Base-by-base conservation (phyloP, 305 asterid genomes). In the Solanum hybrid region DNA sequence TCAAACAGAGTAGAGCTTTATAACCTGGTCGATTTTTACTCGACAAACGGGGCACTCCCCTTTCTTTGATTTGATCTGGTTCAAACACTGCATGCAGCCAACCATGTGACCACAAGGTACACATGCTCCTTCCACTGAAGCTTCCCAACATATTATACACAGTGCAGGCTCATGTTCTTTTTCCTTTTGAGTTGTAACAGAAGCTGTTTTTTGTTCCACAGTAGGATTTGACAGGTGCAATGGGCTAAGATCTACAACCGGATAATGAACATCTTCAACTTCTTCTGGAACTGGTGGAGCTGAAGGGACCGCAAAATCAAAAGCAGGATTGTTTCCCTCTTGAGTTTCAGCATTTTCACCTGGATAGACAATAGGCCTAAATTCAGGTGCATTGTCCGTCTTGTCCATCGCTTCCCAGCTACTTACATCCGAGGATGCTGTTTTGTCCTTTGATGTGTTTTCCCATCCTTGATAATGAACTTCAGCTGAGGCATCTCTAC, bases 31-130 rank as follows among this genome's bases (percentile, higher is more conserved):
- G 18, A 90, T 90, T 89, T 88, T 89, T 37, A 61, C 77, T 89
- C 91, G 37, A 76, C 92, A 90, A n/a, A 89, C 5, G 26, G 92
- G 91, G 2, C 92, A 90, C 9, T 36, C 92, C 35, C 92, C 90
- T 64, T 89, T 89, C 88, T 64, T 84, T 13, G 76, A 77, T 89
- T 89, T 89, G 89, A 90, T 85, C 87, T 89, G 88, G 77, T 36
- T 74, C 87, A 89, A 90, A 77, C 92, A 90, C 73, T 90, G 46
- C 89, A 89, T 88, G 87, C 92, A 90, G 34, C 92, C 92, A 84
- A 57, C 75, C 92, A 90, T 90, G 51, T 90, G 92, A 88, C 91
- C 91, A 33, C 91, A 90, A 20, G 91, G 92, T 75, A 90, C 90
- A 57, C 92, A 90, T 5, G 89, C 92, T 57, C 91, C 92, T 77